These are phyloP conservation scores for Globisporangium alternatum DNA, from an alignment of 352 stramenopile species.

Conservation along the genomic window DNA sequence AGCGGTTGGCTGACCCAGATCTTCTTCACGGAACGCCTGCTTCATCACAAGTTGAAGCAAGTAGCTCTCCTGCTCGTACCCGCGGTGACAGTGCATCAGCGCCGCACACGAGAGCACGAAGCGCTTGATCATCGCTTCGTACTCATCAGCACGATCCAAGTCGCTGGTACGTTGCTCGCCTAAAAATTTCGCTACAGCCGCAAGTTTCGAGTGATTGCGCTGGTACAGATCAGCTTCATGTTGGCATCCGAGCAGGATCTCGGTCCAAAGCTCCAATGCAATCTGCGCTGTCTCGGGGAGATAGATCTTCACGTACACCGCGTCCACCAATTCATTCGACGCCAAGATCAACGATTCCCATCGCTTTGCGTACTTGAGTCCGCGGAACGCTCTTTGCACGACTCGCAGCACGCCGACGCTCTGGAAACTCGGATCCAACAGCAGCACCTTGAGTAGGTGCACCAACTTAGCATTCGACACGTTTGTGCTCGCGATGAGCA, in stretches of 20 bases:
- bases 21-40: constrained; percentile 26
- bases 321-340: constrained; percentile 38
- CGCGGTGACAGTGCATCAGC: constrained; percentile 61
- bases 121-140: constrained; percentile 19
- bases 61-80: constrained; percentile 58
- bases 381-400: constrained; percentile 50
- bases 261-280: constrained; percentile 49
- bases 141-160: background rate
- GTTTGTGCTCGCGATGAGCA: constrained; percentile 59
- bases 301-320: constrained; percentile 37
- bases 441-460: constrained; percentile 30
- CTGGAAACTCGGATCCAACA: constrained; percentile 35
- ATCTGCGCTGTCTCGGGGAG: constrained; percentile 17
- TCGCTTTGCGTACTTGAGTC: constrained; percentile 74
- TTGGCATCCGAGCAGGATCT: constrained; percentile 76
- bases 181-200: constrained; percentile 39
- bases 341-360: constrained; percentile 52
- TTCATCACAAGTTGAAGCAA: constrained; percentile 39
- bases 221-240: constrained; percentile 63
- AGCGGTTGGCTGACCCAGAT: constrained; percentile 35
- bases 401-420: constrained; percentile 48
- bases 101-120: constrained; percentile 46
- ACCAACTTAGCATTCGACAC: constrained; percentile 32
- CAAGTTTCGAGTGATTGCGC: constrained; percentile 39
- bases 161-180: constrained; percentile 22